phyloP scores from a whole-genome alignment of 2,329 filamentous ascomycete genomes.

The Microsporum audouinii region DNA sequence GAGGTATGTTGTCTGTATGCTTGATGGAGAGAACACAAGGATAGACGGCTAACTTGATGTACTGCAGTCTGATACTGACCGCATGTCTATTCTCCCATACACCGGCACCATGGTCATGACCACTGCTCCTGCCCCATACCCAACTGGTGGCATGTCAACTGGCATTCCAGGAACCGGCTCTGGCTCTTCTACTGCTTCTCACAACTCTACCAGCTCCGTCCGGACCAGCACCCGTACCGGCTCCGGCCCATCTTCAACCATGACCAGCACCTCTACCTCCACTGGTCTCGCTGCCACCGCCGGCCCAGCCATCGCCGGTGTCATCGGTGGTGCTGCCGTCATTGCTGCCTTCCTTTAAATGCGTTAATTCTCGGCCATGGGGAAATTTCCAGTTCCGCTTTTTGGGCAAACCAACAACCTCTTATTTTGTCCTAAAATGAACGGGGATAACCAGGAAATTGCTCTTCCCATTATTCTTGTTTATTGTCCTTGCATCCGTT shows the following conservation, averaged over 20 bases:
- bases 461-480: not conserved
- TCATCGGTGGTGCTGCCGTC: constrained; percentile 32
- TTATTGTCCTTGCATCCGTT: not conserved
- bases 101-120: constrained; percentile 7
- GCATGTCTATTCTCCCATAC: constrained; percentile 7
- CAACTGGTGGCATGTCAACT: constrained; percentile 4
- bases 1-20: not conserved
- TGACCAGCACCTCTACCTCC: constrained; percentile 1
- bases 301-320: constrained; percentile 18
- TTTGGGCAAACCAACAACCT: not conserved
- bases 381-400: not conserved
- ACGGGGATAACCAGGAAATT: not conserved
- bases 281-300: constrained; percentile 9
- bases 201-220: constrained; percentile 9
- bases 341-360: constrained; percentile 35
- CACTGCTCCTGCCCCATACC: constrained; percentile 8
- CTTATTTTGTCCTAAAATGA: not conserved
- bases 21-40: constrained; percentile 8
- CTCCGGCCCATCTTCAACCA: constrained; percentile 4
- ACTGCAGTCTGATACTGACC: constrained; percentile 15
- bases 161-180: constrained; percentile 9
- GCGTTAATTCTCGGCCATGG: not conserved
- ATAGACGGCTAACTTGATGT: not conserved
- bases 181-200: not conserved
- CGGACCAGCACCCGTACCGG: constrained; percentile 17